Conservation (phyloP, 768 basidiomycete genomes). For the Daedaleopsis nitida region DNA sequence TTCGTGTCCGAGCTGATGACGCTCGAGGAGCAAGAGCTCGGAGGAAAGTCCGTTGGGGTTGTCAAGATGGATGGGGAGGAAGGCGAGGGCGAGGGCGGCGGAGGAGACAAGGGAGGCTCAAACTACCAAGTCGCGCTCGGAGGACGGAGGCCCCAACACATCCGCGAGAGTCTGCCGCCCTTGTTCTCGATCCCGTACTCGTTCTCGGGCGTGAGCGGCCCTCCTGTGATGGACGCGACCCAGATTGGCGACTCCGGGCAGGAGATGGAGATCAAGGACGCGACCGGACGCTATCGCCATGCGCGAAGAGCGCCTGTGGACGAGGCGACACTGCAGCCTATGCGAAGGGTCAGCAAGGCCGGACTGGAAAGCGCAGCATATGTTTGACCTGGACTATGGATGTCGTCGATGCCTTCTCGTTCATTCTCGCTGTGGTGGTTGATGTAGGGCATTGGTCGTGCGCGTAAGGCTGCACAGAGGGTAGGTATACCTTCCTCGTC, state of each 20-base stretch:
- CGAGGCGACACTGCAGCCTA: constrained; percentile 85
- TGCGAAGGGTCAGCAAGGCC: constrained; percentile 90
- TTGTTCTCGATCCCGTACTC: constrained; percentile 39
- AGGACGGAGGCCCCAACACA: constrained; percentile 59
- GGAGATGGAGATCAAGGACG: constrained; percentile 89
- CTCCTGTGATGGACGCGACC: constrained; percentile 33
- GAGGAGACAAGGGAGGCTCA: constrained; percentile 20
- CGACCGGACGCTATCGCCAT: constrained; percentile 83
- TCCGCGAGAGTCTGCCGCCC: constrained; percentile 77
- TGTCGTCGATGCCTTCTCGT: neutral
- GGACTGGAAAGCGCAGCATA: constrained; percentile 70
- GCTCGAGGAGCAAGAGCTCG: constrained; percentile 89
- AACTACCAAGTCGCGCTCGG: constrained; percentile 48
- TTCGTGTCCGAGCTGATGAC: constrained; percentile 98
- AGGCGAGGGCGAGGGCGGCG: constrained; percentile 30
- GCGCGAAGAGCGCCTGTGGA: constrained; percentile 86
- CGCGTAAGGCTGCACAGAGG: no score
- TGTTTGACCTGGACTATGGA: constrained; percentile 9
- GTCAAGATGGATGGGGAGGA: constrained; percentile 41
- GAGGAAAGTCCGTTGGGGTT: constrained; percentile 74
- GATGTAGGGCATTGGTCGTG: neutral
- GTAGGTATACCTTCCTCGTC: neutral
- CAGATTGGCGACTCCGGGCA: constrained; percentile 70
- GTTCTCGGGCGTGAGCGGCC: constrained; percentile 20
- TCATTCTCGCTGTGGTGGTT: neutral